Conservation (phyloP, 371 early-diverging fungal genomes). For the Mucor sp. region DNA sequence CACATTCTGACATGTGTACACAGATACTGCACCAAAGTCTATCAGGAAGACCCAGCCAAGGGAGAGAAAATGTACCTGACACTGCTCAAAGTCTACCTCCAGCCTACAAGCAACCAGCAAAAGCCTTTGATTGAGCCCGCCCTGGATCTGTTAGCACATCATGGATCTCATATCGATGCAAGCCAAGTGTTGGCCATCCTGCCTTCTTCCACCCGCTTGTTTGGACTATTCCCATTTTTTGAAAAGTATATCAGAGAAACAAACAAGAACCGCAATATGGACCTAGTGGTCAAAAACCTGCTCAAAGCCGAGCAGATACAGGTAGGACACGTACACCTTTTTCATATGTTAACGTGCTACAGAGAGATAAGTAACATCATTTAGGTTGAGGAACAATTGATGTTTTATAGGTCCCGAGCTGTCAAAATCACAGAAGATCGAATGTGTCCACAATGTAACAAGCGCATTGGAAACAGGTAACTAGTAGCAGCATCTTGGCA, state of each 20-base stretch:
- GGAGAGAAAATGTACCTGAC: constrained; percentile 69
- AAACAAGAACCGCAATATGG: constrained; percentile 65
- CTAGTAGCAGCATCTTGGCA: no score
- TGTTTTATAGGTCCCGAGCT: constrained; percentile 62
- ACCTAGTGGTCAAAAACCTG: constrained; percentile 70
- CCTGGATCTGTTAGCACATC: constrained; percentile 63
- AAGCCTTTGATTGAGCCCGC: constrained; percentile 63
- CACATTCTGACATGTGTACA: not conserved
- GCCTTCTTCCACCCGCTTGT: constrained; percentile 56
- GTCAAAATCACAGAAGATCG: constrained; percentile 78
- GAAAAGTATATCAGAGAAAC: constrained; percentile 71
- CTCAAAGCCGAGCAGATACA: constrained; percentile 72
- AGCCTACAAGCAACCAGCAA: constrained; percentile 50
- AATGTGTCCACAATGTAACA: constrained; percentile 82
- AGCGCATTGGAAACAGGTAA: constrained; percentile 78
- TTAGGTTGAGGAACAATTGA: constrained; percentile 72
- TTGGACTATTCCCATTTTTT: constrained; percentile 65
- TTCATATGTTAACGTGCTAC: not conserved
- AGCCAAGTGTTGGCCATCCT: constrained; percentile 55
- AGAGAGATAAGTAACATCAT: not conserved
- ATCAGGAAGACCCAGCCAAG: constrained; percentile 51
- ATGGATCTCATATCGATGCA: constrained; percentile 74
- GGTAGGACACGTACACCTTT: constrained; percentile 33
- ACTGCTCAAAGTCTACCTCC: constrained; percentile 64
- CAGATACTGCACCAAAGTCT: constrained; percentile 77